Percentiles rank a stretch among this genome's conserved stretches.
These are phyloP conservation scores for Arachnomyces sp. DNA, from an alignment of 2,329 filamentous ascomycete genomes.

Conservation along the genomic window DNA sequence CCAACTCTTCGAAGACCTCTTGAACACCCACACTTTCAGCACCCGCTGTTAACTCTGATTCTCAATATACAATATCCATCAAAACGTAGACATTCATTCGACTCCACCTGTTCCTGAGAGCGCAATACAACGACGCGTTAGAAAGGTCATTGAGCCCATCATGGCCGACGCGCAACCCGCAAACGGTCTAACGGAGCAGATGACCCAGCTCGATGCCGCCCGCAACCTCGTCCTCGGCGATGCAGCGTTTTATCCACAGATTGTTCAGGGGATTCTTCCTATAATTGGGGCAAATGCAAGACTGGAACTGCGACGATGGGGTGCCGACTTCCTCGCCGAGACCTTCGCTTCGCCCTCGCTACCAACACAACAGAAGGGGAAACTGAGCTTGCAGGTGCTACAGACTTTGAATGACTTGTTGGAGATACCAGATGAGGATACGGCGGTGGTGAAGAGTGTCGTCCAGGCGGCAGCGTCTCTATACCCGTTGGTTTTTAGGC, in stretches of 20 bases:
- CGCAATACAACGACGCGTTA: slow-evolving; percentile 6
- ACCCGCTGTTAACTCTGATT: too few relatives aligned
- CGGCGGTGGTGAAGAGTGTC: slow-evolving; percentile 72
- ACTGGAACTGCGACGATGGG: slow-evolving; percentile 87
- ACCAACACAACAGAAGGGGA: slow-evolving; percentile 68
- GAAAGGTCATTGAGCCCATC: slow-evolving; percentile 18
- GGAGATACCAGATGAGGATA: slow-evolving; percentile 67
- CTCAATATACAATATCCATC: too few relatives aligned
- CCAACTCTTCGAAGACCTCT: too few relatives aligned
- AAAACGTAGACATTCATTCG: neutral
- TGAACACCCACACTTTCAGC: too few relatives aligned
- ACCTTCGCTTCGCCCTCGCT: slow-evolving; percentile 90
- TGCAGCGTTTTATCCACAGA: slow-evolving; percentile 79
- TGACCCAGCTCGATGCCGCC: slow-evolving; percentile 82
- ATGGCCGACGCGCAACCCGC: slow-evolving; percentile 44
- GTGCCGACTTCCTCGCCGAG: slow-evolving; percentile 89
- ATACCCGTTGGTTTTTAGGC: slow-evolving; percentile 83
- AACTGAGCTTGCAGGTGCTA: slow-evolving; percentile 67
- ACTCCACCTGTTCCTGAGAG: slow-evolving; percentile 8
- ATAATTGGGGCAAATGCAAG: slow-evolving; percentile 70
- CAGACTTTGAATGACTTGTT: slow-evolving; percentile 66
- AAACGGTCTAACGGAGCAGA: slow-evolving; percentile 62
- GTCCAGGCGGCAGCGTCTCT: slow-evolving; percentile 87
- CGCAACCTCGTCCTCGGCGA: slow-evolving; percentile 84
- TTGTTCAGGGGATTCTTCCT: slow-evolving; percentile 86